Evolutionary conservation across 495 filamentous ascomycete genomes (phyloP).

Genomic region (Neurospora pannonica): DNA sequence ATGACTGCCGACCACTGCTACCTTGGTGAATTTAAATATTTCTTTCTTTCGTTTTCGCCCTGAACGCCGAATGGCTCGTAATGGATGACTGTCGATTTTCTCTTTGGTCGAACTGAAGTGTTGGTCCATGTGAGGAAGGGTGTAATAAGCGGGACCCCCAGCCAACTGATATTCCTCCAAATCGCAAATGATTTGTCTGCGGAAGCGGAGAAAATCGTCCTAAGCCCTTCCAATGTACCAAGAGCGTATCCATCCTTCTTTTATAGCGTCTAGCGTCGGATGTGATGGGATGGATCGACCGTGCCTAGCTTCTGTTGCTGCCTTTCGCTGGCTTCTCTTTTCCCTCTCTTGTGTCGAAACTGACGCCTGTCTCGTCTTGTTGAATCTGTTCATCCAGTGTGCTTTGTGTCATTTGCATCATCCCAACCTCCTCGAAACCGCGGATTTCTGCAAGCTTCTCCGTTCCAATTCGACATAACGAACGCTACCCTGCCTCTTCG

Average conservation of each 20-base stretch:
- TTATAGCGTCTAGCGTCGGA: not conserved
- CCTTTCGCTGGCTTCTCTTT: constrained; percentile 7
- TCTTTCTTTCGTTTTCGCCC: not conserved
- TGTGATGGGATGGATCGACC: not conserved
- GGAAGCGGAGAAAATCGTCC: constrained; percentile 16
- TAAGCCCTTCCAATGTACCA: constrained; percentile 25
- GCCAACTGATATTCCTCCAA: constrained; percentile 23
- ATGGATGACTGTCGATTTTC: not conserved
- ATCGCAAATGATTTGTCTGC: constrained; percentile 19
- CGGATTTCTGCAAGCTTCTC: not conserved
- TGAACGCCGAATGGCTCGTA: not conserved
- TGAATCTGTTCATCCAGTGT: not conserved
- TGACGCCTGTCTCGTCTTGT: not conserved
- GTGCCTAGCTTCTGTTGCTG: constrained; percentile 5
- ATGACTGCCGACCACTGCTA: not conserved
- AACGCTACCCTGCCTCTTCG: not conserved
- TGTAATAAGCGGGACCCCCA: constrained; percentile 5
- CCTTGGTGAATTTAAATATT: not conserved
- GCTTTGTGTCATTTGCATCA: not conserved
- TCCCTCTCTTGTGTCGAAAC: not conserved
- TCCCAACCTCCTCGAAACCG: not conserved
- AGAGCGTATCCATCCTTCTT: constrained; percentile 2
- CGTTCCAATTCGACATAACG: not conserved
- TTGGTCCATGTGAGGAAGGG: not conserved
- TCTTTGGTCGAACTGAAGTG: not conserved